Evolutionary conservation across 768 basidiomycete species (phyloP).

Genomic region (Leccinum olivaceopallidum): DNA sequence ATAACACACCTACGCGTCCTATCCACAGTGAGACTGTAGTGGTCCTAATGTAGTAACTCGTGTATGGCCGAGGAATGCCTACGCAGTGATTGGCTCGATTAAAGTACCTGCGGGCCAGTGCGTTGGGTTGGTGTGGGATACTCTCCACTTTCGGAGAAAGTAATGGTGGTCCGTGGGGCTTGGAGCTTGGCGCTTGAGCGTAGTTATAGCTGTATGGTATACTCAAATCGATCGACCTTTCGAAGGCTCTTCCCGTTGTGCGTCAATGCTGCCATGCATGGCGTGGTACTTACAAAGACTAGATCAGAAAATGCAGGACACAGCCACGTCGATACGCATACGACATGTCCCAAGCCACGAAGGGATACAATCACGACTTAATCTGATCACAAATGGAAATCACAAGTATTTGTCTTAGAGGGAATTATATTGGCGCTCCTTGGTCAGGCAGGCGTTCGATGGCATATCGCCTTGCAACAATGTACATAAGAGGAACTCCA

Average conservation of each 20-base stretch:
- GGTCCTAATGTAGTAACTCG: not conserved
- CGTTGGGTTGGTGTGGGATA: constrained; percentile 4
- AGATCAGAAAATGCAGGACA: not conserved
- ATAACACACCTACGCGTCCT: not conserved
- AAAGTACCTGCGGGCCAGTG: not conserved
- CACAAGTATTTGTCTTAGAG: not conserved
- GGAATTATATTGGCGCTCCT: constrained; percentile 64
- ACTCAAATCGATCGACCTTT: not conserved
- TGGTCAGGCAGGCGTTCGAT: constrained; percentile 96
- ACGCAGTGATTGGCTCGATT: not conserved
- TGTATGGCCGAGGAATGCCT: not conserved
- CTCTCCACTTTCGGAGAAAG: not conserved
- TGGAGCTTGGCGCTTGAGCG: not conserved
- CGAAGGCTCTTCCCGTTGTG: not conserved
- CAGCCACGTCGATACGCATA: not conserved
- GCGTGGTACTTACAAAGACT: not conserved
- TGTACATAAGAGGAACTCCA: constrained; percentile 97
- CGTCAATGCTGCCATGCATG: not conserved
- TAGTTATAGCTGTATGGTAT: not conserved
- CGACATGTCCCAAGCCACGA: not conserved
- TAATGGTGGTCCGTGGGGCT: not conserved
- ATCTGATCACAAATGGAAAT: not conserved
- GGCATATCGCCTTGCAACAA: constrained; percentile 87
- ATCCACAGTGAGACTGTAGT: not conserved
- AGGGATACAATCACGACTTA: not conserved